Evolutionary conservation across 768 basidiomycete genomes (phyloP), one percentile per base, ranked within the genome.

Genomic region (Tulasnella sp.): DNA sequence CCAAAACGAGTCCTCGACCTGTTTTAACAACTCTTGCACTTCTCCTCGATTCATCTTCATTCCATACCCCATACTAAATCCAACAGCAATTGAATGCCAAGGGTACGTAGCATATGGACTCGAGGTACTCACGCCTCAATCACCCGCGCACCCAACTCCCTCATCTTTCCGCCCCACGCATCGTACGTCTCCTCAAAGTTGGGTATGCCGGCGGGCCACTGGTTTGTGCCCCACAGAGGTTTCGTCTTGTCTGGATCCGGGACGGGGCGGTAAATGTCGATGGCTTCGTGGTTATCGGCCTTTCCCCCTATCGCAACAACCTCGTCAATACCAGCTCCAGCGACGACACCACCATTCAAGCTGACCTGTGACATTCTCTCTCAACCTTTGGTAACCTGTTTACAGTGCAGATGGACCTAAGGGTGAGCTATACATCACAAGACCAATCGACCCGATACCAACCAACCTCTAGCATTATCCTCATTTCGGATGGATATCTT

Each of bases 1-100:
- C 92, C 92, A 94, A 65, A 94, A 96, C 62, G 82, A 83, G 62
- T 93, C 81, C 58, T 88, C 79, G 0, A 93, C 82, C 66, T 83
- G 76, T 23, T 67, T 65, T n/a, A 77, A 76, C 45, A 94, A 72
- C 0, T 77, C 76, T 11, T 71, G 59, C 83, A 85, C 86, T 65
- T 92, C 91, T 1, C 78, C 75, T 0, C 67, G 55, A 4, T 75
- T 76, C 80, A 90, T 77, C 8, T 85, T 84, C 5, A 94, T 71
- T 6, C 90, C 91, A 58, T 73, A 71, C 0, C 86, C 81, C 86
- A 93, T 92, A 21, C 88, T 91, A 54, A 31, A 46, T 8, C 21
- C 15, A 17, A 25, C 23, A 29, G 54, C 29, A n/a, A 42, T 14
- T 8, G 12, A 46, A 27, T 39, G 43, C 17, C 15, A 8, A 21